phyloP scores from a whole-genome alignment of 2,329 filamentous ascomycete genomes.

The Penicillium sp. region DNA sequence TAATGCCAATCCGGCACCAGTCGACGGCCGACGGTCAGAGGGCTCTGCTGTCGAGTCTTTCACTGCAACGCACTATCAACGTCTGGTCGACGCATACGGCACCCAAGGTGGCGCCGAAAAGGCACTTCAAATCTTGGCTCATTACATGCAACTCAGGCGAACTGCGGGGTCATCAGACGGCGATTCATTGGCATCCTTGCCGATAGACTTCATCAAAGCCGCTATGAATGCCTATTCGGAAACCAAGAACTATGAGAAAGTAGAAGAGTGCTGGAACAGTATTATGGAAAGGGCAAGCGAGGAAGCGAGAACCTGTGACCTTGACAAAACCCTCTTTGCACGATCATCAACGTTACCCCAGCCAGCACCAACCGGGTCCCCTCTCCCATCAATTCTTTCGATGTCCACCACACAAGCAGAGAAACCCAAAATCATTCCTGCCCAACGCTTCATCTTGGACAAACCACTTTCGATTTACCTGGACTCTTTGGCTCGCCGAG shows the following conservation, averaged over 20 bases:
- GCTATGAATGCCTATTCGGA: slow-evolving; percentile 66
- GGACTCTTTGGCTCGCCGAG: slow-evolving; percentile 51
- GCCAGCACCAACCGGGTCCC: background rate
- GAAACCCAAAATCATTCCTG: slow-evolving; percentile 28
- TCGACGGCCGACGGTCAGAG: slow-evolving; percentile 23
- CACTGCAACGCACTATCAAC: slow-evolving; percentile 53
- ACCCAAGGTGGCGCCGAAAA: slow-evolving; percentile 45
- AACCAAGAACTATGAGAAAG: slow-evolving; percentile 57
- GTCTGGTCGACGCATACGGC: slow-evolving; percentile 56
- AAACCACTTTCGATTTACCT: slow-evolving; percentile 53
- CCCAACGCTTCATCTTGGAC: slow-evolving; percentile 50
- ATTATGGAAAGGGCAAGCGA: slow-evolving; percentile 54
- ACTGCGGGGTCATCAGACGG: slow-evolving; percentile 5
- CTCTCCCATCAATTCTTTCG: background rate
- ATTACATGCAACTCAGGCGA: slow-evolving; percentile 42
- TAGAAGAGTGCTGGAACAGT: slow-evolving; percentile 65
- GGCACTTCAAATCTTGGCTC: slow-evolving; percentile 55
- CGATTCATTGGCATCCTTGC: slow-evolving; percentile 37
- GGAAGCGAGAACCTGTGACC: slow-evolving; percentile 38
- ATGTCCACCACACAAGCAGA: background rate
- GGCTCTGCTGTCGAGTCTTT: slow-evolving; percentile 42
- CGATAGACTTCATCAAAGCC: slow-evolving; percentile 58
- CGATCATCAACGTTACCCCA: background rate
- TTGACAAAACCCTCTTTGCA: slow-evolving; percentile 17
- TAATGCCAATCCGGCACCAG: slow-evolving; percentile 42